Conservation (phyloP, 75 land plant species). For the Selaginella tamariscina region DNA sequence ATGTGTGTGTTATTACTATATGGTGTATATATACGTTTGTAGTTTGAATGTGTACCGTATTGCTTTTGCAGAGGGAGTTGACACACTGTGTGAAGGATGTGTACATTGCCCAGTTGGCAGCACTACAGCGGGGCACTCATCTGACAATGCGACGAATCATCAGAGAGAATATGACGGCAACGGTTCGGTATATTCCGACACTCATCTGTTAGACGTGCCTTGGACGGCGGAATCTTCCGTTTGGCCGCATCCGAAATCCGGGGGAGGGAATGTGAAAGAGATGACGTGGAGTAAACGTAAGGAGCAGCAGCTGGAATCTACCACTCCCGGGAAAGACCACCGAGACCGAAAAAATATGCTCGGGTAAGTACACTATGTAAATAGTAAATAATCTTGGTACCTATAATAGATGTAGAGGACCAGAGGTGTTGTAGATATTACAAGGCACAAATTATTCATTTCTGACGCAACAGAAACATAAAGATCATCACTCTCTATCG, state of each 20-base stretch:
- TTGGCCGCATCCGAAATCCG: background rate
- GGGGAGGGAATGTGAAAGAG: background rate
- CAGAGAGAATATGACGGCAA: background rate
- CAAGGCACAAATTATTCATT: no score
- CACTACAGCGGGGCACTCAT: background rate
- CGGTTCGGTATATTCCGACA: background rate
- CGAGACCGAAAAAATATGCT: background rate
- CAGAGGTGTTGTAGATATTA: no score
- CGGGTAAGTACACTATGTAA: background rate
- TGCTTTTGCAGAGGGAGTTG: constrained; percentile 13
- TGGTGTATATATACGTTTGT: no score
- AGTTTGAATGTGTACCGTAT: no score
- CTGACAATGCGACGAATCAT: background rate
- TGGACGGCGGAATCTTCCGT: background rate
- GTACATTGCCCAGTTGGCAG: constrained; percentile 12
- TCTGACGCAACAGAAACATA: no score
- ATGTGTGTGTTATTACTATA: no score
- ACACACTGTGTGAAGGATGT: constrained; percentile 12
- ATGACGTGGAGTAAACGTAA: background rate
- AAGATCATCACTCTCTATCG: no score
- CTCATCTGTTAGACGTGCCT: background rate
- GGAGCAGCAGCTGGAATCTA: background rate
- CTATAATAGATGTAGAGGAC: no score
- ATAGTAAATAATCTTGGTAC: no score
- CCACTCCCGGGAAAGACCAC: no score